Evolutionary conservation across 1,284 basidiomycete species (phyloP).

Genomic region (Chiua sp.): DNA sequence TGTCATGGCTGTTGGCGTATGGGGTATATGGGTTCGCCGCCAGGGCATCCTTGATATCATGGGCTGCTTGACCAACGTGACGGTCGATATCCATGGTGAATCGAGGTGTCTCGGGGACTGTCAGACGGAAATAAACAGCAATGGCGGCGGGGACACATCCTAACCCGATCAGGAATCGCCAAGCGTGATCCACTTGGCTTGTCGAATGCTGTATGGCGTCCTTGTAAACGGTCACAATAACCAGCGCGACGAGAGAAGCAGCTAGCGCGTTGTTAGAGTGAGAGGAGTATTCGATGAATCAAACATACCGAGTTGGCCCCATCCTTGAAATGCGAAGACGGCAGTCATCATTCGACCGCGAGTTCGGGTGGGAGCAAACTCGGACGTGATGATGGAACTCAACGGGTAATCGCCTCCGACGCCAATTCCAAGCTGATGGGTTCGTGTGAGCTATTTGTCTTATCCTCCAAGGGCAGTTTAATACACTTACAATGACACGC

Average conservation of each 20-base stretch:
- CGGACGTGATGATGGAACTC: conserved; percentile 44
- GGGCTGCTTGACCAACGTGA: conserved; percentile 57
- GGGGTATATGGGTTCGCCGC: conserved; percentile 39
- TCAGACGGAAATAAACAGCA: conserved; percentile 58
- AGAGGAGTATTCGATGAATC: too few species aligned
- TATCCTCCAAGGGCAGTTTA: too few species aligned
- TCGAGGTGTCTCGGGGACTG: conserved; percentile 60
- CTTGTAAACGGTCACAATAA: too few species aligned
- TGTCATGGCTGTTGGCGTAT: conserved; percentile 42
- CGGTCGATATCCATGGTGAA: conserved; percentile 75
- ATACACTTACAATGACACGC: too few species aligned
- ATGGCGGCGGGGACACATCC: conserved; percentile 53
- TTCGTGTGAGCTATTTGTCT: conserved; percentile 3
- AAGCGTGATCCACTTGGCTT: conserved; percentile 40
- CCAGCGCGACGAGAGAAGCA: too few species aligned
- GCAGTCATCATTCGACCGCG: conserved; percentile 59
- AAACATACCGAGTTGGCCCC: too few species aligned
- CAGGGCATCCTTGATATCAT: conserved; percentile 56
- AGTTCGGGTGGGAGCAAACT: conserved; percentile 62
- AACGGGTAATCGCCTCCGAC: background rate
- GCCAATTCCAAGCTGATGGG: too few species aligned
- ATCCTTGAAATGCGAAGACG: too few species aligned
- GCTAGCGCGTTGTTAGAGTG: too few species aligned
- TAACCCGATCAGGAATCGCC: conserved; percentile 53
- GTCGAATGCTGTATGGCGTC: too few species aligned